Conservation (phyloP, 176 grass and related monocot genomes). For the Avena eriantha region DNA sequence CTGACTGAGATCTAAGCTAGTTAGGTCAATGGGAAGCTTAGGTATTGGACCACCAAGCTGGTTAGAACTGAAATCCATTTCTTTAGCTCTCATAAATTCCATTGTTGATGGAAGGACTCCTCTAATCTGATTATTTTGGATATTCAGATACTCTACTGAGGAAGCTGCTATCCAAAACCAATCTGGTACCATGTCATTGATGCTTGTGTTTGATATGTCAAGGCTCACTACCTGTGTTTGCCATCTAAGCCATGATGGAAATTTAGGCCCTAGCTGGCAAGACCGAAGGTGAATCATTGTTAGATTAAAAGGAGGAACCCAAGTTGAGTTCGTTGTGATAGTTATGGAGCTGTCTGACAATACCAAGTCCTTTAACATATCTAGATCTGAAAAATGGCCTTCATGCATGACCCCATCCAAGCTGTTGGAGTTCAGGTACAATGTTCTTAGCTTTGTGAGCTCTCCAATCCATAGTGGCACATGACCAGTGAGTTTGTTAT, state of each 20-base stretch:
- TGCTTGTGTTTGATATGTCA: no score
- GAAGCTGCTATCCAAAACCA: no score
- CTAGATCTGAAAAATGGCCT: background rate
- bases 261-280: no score
- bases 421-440: background rate
- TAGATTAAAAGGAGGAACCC: background rate
- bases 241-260: no score
- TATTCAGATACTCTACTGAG: no score
- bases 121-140: slow-evolving; percentile 27
- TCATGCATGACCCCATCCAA: background rate
- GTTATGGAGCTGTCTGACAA: background rate
- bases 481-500: slow-evolving; percentile 19
- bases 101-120: background rate
- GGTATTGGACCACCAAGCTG: slow-evolving; percentile 4
- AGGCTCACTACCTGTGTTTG: no score
- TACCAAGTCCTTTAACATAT: background rate
- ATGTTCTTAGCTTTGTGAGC: background rate
- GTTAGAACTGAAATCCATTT: no score
- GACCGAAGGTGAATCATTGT: no score
- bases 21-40: background rate
- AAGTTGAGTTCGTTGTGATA: slow-evolving; percentile 2
- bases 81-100: background rate
- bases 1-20: background rate
- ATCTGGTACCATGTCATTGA: no score
- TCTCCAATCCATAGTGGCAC: background rate